Evolutionary conservation across 2,329 filamentous ascomycete genomes (phyloP), one percentile per base, ranked within the genome.

Genomic region (Apiospora kogelbergensis): DNA sequence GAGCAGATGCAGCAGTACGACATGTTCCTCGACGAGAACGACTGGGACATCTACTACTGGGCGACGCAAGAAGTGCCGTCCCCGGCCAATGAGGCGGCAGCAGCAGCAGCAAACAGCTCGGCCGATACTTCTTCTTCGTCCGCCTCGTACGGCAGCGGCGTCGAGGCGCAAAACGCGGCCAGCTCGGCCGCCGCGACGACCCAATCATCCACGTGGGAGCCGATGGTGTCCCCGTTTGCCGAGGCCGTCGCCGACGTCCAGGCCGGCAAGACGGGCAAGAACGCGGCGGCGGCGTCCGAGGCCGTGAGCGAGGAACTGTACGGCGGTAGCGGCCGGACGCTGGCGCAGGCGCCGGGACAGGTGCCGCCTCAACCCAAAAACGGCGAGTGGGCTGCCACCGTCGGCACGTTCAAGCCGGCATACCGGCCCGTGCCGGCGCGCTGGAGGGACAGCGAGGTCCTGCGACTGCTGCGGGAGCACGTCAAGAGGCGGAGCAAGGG

Each of bases 1-100:
- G 81, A 85, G 66, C 92, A 97, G 78, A 90, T 98, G 74, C 82
- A 88, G 75, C 89, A 97, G 81, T 98, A 96, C 84, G 95, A 98
- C 80, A 84, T 87, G 37, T 97, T 99, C 84, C 90, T 99, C 68
- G 96, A 99, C 81, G 96, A 99, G 83, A 99, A 99, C 81, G 96
- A 99, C 84, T 99, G 96, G 96, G 96, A 99, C 80, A 98, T 99
- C 71, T 99, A 99, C 86, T 99, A 99, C 86, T 99, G 96, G 96
- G 94, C 93, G 3, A 99, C 96, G 20, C 96, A 99, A 81, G 90
- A 94, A 74, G 86, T 91, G 15, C 82, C 87, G 5, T 83, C 85
- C 1, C 30, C 53, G 22, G 63, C 67, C 69, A 68, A 71, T 68
- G 68, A 78, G 76, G 65, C 78, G 70, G 66, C 73, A 69, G 66